Conservation (phyloP, 306 rosid genomes). For the Sophora flavescens region DNA sequence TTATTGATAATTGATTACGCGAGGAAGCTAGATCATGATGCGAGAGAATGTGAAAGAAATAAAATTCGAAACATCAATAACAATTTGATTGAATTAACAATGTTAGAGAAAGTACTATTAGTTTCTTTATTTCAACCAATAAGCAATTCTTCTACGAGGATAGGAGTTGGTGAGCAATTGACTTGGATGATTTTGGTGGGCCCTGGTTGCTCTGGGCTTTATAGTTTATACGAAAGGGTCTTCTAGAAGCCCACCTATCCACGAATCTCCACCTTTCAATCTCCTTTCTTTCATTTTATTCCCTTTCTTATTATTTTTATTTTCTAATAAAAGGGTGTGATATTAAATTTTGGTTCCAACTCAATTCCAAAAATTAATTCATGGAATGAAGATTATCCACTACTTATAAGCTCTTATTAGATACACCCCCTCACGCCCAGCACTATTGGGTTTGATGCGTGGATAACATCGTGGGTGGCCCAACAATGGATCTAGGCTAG, state of each 20-base stretch:
- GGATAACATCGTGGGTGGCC: no score
- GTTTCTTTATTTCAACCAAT: constrained; percentile 34
- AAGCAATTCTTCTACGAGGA: constrained; percentile 23
- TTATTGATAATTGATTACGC: constrained; percentile 6
- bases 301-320: not conserved
- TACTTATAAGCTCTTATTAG: no score
- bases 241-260: constrained; percentile 63
- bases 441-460: no score
- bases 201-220: constrained; percentile 51
- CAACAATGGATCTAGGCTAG: no score
- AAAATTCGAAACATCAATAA: constrained; percentile 33
- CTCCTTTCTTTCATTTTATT: not conserved
- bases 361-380: no score
- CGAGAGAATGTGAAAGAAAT: not conserved
- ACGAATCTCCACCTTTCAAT: not conserved
- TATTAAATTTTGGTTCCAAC: no score
- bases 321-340: not conserved
- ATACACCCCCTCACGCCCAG: no score
- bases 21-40: constrained; percentile 5
- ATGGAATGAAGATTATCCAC: no score
- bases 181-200: constrained; percentile 54
- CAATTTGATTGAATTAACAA: not conserved
- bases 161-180: constrained; percentile 74
- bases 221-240: constrained; percentile 50
- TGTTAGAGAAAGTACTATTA: not conserved